Evolutionary conservation across 352 stramenopile species (phyloP).

Genomic region (Aphanomyces cochlioides): DNA sequence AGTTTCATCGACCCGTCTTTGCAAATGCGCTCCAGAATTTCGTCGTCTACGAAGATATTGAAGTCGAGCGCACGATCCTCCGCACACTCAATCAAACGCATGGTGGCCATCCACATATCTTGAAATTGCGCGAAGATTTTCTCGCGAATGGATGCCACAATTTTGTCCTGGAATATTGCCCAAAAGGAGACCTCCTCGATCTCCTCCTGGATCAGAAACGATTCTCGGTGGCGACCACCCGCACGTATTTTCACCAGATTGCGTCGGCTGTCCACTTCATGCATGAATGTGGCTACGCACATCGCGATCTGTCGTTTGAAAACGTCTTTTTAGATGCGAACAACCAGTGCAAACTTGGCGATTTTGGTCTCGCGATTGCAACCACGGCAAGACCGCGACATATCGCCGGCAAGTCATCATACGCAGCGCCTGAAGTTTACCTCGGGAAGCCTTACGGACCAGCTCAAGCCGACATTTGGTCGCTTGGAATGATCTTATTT

Average conservation of each 20-base stretch:
- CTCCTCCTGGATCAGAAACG: conserved; percentile 20
- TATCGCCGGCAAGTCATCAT: conserved; percentile 41
- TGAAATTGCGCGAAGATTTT: conserved; percentile 14
- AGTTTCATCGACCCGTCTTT: conserved; percentile 7
- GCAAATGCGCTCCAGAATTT: conserved; percentile 2
- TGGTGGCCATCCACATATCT: conserved; percentile 20
- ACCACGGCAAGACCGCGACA: conserved; percentile 42
- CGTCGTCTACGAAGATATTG: conserved; percentile 16
- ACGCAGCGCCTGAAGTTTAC: conserved; percentile 52
- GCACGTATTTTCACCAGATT: conserved; percentile 29
- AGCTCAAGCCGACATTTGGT: conserved; percentile 40
- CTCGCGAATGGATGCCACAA: conserved; percentile 23
- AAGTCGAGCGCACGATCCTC: conserved; percentile 1
- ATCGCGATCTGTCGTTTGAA: conserved; percentile 66
- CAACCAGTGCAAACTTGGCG: conserved; percentile 60
- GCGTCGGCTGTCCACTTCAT: conserved; percentile 43
- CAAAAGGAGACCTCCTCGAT: conserved; percentile 19
- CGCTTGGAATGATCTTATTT: conserved; percentile 34
- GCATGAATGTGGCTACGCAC: conserved; percentile 56
- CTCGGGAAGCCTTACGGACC: conserved; percentile 13
- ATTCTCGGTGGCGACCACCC: not conserved
- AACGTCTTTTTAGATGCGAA: conserved; percentile 72
- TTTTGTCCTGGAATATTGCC: conserved; percentile 26
- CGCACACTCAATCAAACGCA: conserved; percentile 21
- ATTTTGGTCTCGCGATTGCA: conserved; percentile 58